Percentiles rank a stretch among this genome's conserved stretches.
Evolutionary conservation across 805 yeast genomes (phyloP).

Genomic region (Candida boidinii): DNA sequence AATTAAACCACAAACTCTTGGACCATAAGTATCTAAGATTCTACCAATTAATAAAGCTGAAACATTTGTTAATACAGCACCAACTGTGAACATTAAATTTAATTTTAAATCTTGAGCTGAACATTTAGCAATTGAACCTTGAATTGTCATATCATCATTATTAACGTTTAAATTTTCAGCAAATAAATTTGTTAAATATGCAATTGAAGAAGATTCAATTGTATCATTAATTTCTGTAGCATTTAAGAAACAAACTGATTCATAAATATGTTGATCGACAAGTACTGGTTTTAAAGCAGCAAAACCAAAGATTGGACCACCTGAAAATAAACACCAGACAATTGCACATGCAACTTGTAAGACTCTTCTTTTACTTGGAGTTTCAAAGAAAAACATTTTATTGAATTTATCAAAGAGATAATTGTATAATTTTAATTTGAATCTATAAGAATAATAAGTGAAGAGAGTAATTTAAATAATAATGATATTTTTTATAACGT

Average conservation of each 20-base stretch:
- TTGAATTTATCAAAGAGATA: background rate
- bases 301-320: slow-evolving; percentile 53
- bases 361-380: slow-evolving; percentile 21
- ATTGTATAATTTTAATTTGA: background rate
- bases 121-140: slow-evolving; percentile 33
- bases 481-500: no score
- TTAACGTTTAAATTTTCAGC: background rate
- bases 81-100: slow-evolving; percentile 52
- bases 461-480: background rate
- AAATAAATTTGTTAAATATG: background rate
- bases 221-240: slow-evolving; percentile 4
- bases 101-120: slow-evolving; percentile 44
- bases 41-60: slow-evolving; percentile 44
- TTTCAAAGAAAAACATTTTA: slow-evolving; percentile 24
- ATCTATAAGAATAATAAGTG: background rate
- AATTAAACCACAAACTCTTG: slow-evolving; percentile 42
- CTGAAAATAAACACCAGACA: slow-evolving; percentile 45
- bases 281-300: slow-evolving; percentile 50
- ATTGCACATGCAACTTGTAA: slow-evolving; percentile 42
- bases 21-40: slow-evolving; percentile 41
- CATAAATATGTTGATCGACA: slow-evolving; percentile 39
- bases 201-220: slow-evolving; percentile 1
- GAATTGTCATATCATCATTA: slow-evolving; percentile 9
- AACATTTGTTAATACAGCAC: slow-evolving; percentile 47
- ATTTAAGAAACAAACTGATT: slow-evolving; percentile 27